Base-by-base conservation (phyloP, 148 eudicot species). In the Polygonum maritimum region DNA sequence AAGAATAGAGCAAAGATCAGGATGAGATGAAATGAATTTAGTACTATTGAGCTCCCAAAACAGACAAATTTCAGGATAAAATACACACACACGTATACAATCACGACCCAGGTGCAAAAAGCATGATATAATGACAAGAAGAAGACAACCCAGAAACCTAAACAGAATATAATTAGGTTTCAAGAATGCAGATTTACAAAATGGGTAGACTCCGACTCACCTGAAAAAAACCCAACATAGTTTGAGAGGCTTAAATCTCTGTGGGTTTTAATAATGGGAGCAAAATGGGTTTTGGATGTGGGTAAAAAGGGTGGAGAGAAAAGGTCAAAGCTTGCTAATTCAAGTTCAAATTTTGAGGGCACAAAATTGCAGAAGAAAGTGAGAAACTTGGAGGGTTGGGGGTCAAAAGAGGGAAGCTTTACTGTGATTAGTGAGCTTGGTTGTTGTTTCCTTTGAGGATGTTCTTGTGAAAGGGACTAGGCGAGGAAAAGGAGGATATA, bases 321-420 rank as follows among this genome's bases (percentile, higher is more conserved):
- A 67, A 67, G 71, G 44, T 67, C 71, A 67, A 67, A 67, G 71
- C 71, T 67, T 16, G 71, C 38, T 67, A 67, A 67, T 38, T 67
- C 71, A 67, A 67, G 71, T 67, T 67, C 71, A 67, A 67, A 67
- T 35, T 36, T 67, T 67, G 71, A 67, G 71, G 11, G 71, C 45
- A 67, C 21, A 36, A 16, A 38, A 60, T 3, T 35, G 71, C 19
- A 67, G 10, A 65, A 35, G 19, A 65, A 35, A 67, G 40, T 4
- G 69, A 67, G 71, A 38, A 3, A 38, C 14, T 38, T 36, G 19
- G 45, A 21, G 71, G 40, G 71, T 67, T 41, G 38, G 38, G 71
- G 38, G 45, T 19, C 38, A 38, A 16, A 35, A 60, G 67, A 22
- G 67, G 62, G 67, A 60, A 63, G 70, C 70, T 63, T 40, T 18